phyloP scores from a whole-genome alignment of 805 yeast species.

The Candida wancherniae region DNA sequence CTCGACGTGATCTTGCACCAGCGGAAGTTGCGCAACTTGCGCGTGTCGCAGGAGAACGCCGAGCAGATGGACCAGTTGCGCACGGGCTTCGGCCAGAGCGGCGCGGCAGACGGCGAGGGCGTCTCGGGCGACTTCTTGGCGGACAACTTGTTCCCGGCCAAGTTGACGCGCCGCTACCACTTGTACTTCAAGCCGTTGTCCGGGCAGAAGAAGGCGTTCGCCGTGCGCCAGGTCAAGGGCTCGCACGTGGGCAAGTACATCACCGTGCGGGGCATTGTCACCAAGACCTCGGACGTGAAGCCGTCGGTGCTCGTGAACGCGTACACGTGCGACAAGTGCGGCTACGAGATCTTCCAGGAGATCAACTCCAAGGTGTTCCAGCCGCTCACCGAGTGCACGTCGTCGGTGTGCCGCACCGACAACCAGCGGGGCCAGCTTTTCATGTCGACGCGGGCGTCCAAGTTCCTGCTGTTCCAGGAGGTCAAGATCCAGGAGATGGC shows the following conservation, averaged over 20 bases:
- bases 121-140: conserved; percentile 13
- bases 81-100: conserved; percentile 26
- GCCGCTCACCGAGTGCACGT: conserved; percentile 85
- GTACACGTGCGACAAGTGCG: conserved; percentile 96
- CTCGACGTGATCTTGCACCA: conserved; percentile 90
- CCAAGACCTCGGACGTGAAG: conserved; percentile 93
- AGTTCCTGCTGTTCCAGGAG: conserved; percentile 92
- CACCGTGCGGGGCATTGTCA: conserved; percentile 90
- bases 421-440: conserved; percentile 83
- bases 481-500: conserved; percentile 92
- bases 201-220: conserved; percentile 51
- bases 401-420: conserved; percentile 72
- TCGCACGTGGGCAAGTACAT: conserved; percentile 77
- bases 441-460: conserved; percentile 93
- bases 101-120: conserved; percentile 16
- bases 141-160: conserved; percentile 71
- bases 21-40: conserved; percentile 75
- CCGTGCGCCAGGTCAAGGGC: conserved; percentile 90
- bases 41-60: conserved; percentile 61
- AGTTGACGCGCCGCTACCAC: conserved; percentile 79
- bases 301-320: conserved; percentile 90
- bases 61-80: conserved; percentile 51
- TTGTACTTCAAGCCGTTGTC: conserved; percentile 82
- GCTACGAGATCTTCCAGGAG: conserved; percentile 94
- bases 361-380: conserved; percentile 78